Evolutionary conservation across 1,139 yeast genomes (phyloP).

Genomic region (Zygosaccharomyces pseudobailii): DNA sequence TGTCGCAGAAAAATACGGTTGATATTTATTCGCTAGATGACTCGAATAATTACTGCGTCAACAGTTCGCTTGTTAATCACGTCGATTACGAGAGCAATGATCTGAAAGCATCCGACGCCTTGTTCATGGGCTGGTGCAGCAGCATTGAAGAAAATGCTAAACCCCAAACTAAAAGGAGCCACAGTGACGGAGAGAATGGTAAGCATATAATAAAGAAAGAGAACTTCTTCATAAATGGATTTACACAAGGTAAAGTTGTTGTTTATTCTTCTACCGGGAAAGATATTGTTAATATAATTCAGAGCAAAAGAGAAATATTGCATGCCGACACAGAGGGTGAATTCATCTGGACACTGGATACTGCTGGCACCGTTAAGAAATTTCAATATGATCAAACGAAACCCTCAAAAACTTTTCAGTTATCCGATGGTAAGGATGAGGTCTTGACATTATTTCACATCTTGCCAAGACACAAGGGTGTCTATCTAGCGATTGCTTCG

Average conservation of each 20-base stretch:
- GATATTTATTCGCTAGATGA: conserved; percentile 33
- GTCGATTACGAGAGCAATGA: conserved; percentile 33
- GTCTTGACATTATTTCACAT: conserved; percentile 28
- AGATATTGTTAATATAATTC: conserved; percentile 33
- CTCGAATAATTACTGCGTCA: conserved; percentile 23
- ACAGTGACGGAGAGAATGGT: conserved; percentile 9
- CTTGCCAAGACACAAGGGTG: conserved; percentile 14
- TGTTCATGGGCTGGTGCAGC: conserved; percentile 29
- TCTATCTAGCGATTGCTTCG: conserved; percentile 18
- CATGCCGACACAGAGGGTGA: conserved; percentile 25
- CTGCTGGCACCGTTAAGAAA: conserved; percentile 31
- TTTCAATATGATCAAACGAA: conserved; percentile 27
- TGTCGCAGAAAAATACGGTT: conserved; percentile 28
- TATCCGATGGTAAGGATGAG: conserved; percentile 31
- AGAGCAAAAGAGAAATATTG: conserved; percentile 27
- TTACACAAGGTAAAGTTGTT: conserved; percentile 30
- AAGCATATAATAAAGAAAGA: conserved; percentile 11
- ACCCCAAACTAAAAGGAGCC: conserved; percentile 22
- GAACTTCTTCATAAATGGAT: conserved; percentile 28
- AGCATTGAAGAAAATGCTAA: conserved; percentile 7
- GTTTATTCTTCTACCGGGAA: conserved; percentile 32
- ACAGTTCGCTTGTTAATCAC: conserved; percentile 29
- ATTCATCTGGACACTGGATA: conserved; percentile 31
- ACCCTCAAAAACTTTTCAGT: conserved; percentile 32
- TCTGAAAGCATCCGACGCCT: conserved; percentile 23